These are phyloP conservation scores for Isoetes taiwanensis DNA, from an alignment of 75 land plant genomes.

Conservation along the genomic window DNA sequence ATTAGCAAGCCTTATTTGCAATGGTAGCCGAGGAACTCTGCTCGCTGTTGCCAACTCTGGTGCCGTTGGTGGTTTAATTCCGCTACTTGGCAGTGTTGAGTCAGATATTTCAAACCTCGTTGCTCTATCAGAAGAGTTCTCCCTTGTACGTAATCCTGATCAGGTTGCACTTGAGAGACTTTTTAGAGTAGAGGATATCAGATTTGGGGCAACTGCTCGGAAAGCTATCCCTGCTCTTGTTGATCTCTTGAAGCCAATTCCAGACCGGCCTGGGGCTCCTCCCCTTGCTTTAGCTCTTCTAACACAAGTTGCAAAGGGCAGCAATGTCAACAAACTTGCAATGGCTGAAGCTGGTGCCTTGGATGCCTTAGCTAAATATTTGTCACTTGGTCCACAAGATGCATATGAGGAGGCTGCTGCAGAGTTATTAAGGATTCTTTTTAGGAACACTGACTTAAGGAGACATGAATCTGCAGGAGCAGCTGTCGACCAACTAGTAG, in stretches of 20 bases:
- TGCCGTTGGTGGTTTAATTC: conserved; percentile 70
- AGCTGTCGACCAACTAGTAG: conserved; percentile 85
- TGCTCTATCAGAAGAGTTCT: conserved; percentile 68
- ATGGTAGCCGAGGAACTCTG: conserved; percentile 93
- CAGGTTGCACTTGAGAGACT: conserved; percentile 79
- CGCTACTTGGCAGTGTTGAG: conserved; percentile 88
- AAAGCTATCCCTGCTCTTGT: conserved; percentile 91
- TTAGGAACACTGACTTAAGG: conserved; percentile 62
- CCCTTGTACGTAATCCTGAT: conserved; percentile 59
- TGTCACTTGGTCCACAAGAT: conserved; percentile 94
- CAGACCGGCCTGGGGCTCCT: conserved; percentile 94
- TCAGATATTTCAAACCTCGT: conserved; percentile 56
- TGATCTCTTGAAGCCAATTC: conserved; percentile 85
- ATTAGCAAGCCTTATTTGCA: conserved; percentile 79
- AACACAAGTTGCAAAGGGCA: conserved; percentile 72
- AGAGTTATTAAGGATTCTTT: conserved; percentile 64
- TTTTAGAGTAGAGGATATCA: conserved; percentile 91
- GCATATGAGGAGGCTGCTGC: conserved; percentile 89
- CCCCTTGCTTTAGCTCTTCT: conserved; percentile 69
- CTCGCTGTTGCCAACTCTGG: conserved; percentile 95
- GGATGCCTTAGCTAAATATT: conserved; percentile 82
- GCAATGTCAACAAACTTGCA: conserved; percentile 57
- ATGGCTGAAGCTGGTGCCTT: conserved; percentile 95
- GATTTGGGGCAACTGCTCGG: conserved; percentile 79
- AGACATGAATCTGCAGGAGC: conserved; percentile 75